A percentile compares a stretch with the other conserved stretches of the same genome.
Evolutionary conservation across 2,329 filamentous ascomycete species (phyloP).

Genomic region (Sporothrix variecibatus): DNA sequence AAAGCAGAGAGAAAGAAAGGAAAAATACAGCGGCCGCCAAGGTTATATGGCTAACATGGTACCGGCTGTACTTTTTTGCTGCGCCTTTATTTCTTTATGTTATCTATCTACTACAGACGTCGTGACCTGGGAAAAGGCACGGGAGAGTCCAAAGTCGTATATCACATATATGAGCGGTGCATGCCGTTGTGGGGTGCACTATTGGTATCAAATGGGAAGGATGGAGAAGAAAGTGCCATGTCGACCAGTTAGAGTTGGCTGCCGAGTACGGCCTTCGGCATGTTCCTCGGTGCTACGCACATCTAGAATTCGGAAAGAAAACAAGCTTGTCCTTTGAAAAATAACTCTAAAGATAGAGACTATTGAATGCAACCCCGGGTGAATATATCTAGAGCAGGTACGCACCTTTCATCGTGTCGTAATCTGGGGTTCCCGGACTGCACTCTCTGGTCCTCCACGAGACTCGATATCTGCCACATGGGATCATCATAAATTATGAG

Average conservation of each 20-base stretch:
- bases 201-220: not conserved
- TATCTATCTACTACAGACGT: not conserved
- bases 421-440: not conserved
- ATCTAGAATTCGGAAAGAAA: not conserved
- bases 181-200: not conserved
- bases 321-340: not conserved
- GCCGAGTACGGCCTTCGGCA: not conserved
- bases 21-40: not conserved
- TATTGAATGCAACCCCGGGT: too few relatives aligned
- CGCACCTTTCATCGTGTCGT: too few relatives aligned
- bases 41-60: constrained; percentile 4
- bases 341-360: not conserved
- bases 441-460: too few relatives aligned
- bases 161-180: not conserved
- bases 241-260: not conserved
- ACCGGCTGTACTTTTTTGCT: not conserved
- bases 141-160: not conserved
- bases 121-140: constrained; percentile 13
- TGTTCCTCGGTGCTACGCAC: not conserved
- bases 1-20: not conserved
- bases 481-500: too few relatives aligned
- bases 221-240: not conserved
- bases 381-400: too few relatives aligned
- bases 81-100: not conserved
- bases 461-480: too few relatives aligned